Percentiles rank a stretch among this genome's conserved stretches.
Evolutionary conservation across 2,329 filamentous ascomycete genomes (phyloP).

Genomic region (Penicillium sumatraense): DNA sequence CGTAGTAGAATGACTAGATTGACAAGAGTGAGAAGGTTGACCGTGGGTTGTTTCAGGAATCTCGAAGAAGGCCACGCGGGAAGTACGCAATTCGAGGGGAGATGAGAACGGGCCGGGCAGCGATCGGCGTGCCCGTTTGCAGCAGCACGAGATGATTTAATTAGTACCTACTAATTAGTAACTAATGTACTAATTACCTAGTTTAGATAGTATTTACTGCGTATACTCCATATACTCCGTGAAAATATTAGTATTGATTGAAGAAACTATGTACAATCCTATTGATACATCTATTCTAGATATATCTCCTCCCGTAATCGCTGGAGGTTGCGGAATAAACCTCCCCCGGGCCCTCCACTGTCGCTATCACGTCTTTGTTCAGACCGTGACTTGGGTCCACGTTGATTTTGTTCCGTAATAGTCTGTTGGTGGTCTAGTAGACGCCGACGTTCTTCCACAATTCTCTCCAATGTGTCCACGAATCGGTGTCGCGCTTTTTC

Average conservation of each 20-base stretch:
- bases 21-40: too few relatives aligned
- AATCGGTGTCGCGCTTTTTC: conserved; percentile 83
- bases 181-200: too few relatives aligned
- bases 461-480: conserved; percentile 77
- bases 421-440: conserved; percentile 47
- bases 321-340: conserved; percentile 58
- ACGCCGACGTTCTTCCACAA: conserved; percentile 74
- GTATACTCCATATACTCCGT: not conserved
- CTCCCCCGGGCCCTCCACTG: conserved; percentile 50
- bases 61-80: conserved; percentile 20
- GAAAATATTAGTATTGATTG: not conserved
- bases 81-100: conserved; percentile 24
- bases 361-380: conserved; percentile 31
- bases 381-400: conserved; percentile 27
- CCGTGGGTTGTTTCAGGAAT: conserved; percentile 10
- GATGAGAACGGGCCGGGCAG: conserved; percentile 8
- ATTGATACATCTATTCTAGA: conserved; percentile 43
- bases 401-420: conserved; percentile 25
- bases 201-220: not conserved
- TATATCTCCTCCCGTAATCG: conserved; percentile 60
- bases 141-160: not conserved
- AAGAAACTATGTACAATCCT: not conserved
- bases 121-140: conserved; percentile 17
- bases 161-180: too few relatives aligned
- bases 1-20: too few relatives aligned